Evolutionary conservation across 768 basidiomycete species (phyloP).

Genomic region (Boletus rubroflammeus): DNA sequence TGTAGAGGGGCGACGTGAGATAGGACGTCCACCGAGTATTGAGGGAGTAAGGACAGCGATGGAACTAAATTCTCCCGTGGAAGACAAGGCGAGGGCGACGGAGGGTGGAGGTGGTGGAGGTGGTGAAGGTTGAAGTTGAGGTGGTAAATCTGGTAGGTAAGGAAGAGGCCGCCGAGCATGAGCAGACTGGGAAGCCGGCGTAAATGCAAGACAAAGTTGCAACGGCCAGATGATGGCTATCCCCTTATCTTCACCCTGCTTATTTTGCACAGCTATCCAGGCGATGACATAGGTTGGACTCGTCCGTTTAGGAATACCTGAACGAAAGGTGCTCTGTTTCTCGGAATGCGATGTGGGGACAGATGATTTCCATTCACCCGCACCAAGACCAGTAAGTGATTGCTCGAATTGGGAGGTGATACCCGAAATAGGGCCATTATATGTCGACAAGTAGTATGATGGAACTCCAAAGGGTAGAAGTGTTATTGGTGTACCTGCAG

Average conservation of each 20-base stretch:
- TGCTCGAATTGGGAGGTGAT: conserved; percentile 61
- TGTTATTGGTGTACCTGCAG: conserved; percentile 62
- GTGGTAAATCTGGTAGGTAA: conserved; percentile 60
- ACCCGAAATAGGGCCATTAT: conserved; percentile 61
- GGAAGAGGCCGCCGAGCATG: conserved; percentile 44
- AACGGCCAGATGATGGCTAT: conserved; percentile 71
- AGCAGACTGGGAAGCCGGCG: conserved; percentile 31
- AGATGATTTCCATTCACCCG: conserved; percentile 44
- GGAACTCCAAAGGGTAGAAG: conserved; percentile 70
- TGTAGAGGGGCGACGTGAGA: conserved; percentile 34
- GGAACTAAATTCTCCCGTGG: conserved; percentile 9
- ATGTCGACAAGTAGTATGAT: conserved; percentile 69
- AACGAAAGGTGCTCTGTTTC: conserved; percentile 20
- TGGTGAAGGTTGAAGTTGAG: conserved; percentile 56
- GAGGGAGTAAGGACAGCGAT: conserved; percentile 4
- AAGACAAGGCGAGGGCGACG: conserved; percentile 17
- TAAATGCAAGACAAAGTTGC: conserved; percentile 51
- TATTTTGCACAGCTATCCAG: conserved; percentile 73
- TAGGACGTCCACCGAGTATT: conserved; percentile 20
- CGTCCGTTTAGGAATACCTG: conserved; percentile 15
- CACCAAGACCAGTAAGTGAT: conserved; percentile 61
- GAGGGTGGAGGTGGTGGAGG: conserved; percentile 40
- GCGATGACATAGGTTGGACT: conserved; percentile 53
- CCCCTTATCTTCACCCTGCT: conserved; percentile 78
- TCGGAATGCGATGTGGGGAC: conserved; percentile 11